Conservation (phyloP, 148 eudicot species). For the Oxyria digyna region DNA sequence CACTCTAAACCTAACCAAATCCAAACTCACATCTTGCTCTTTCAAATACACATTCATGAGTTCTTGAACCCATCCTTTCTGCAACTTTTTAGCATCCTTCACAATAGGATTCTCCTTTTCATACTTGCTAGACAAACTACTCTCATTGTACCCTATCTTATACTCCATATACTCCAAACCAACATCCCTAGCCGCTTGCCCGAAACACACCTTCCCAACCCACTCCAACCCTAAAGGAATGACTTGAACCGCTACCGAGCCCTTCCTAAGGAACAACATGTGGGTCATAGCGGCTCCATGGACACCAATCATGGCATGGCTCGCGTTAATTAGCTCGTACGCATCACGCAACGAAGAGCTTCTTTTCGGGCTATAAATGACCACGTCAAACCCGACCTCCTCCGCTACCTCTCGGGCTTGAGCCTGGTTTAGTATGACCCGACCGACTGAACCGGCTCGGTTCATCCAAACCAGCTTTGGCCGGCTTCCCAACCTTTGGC, state of each 20-base stretch:
- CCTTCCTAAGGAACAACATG: constrained; percentile 12
- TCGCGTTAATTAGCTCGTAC: constrained; percentile 18
- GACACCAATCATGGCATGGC: constrained; percentile 28
- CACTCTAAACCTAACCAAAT: constrained; percentile 28
- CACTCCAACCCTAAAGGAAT: constrained; percentile 31
- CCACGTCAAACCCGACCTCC: constrained; percentile 23
- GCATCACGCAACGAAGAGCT: constrained; percentile 9
- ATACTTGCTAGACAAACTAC: constrained; percentile 23
- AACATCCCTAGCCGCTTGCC: constrained; percentile 28
- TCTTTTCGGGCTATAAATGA: constrained; percentile 17
- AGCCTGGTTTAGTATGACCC: constrained; percentile 20
- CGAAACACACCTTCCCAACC: constrained; percentile 29
- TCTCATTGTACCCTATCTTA: constrained; percentile 25
- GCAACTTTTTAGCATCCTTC: constrained; percentile 3
- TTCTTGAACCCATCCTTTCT: constrained; percentile 21
- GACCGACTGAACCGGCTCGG: constrained; percentile 16
- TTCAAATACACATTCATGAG: constrained; percentile 33
- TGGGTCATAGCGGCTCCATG: constrained; percentile 21
- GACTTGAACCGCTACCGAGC: constrained; percentile 20
- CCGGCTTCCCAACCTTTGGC: not conserved
- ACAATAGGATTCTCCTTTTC: constrained; percentile 16
- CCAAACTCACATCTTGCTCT: constrained; percentile 37
- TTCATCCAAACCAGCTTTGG: constrained; percentile 24
- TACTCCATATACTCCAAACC: constrained; percentile 37
- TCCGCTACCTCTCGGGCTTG: constrained; percentile 12